Conservation (phyloP, 768 basidiomycete species). For the Gymnopilus junonius region DNA sequence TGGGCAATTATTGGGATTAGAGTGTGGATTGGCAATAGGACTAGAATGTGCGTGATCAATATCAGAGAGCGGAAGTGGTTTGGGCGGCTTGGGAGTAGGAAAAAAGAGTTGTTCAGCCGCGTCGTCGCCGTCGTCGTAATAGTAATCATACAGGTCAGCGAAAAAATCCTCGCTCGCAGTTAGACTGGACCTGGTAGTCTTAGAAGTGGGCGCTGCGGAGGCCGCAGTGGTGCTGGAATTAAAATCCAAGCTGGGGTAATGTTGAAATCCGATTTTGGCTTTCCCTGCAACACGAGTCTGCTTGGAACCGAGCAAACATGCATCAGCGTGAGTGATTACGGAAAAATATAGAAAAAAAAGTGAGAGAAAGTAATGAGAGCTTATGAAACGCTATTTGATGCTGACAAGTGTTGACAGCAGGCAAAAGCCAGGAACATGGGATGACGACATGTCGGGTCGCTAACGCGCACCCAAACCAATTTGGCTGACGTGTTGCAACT, state of each 20-base stretch:
- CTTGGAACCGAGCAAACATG: conserved; percentile 13
- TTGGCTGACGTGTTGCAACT: background rate
- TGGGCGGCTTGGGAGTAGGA: background rate
- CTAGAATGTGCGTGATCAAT: background rate
- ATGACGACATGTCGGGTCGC: conserved; percentile 16
- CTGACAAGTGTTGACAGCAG: background rate
- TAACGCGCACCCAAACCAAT: conserved; percentile 5
- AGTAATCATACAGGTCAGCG: conserved; percentile 19
- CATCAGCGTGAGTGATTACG: conserved; percentile 21
- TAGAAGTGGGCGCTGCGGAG: no score
- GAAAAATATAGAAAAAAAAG: background rate
- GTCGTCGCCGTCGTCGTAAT: conserved; percentile 13
- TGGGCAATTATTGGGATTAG: background rate
- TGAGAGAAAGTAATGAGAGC: background rate
- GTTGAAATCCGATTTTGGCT: conserved; percentile 3
- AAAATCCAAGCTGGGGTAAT: background rate
- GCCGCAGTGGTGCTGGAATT: background rate
- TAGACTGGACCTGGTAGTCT: no score
- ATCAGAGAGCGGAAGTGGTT: background rate
- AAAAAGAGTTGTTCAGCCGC: background rate
- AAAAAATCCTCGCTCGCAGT: conserved; percentile 8
- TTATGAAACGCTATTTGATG: background rate
- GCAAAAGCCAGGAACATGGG: background rate
- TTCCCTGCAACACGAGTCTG: conserved; percentile 23
- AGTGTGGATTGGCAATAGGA: background rate